Percentiles rank a stretch among this genome's conserved stretches.
These are phyloP conservation scores for Typha latifolia DNA, from an alignment of 176 grass and related monocot species.

Conservation along the genomic window DNA sequence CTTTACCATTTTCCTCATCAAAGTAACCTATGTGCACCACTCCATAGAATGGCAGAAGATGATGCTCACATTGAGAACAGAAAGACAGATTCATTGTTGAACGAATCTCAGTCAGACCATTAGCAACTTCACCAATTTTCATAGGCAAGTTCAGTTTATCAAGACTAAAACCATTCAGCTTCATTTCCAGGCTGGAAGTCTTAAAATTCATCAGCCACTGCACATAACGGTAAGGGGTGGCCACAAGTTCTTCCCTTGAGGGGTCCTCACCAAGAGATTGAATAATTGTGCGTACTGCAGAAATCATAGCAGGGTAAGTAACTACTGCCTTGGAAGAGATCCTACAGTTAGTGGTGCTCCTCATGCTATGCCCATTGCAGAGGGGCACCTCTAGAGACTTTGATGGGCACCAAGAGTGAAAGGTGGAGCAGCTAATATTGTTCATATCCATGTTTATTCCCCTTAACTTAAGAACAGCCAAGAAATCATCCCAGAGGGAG, in stretches of 20 bases:
- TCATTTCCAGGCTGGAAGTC: conserved; percentile 40
- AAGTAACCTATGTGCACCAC: conserved; percentile 73
- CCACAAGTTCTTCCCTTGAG: conserved; percentile 62
- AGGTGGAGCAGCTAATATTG: conserved; percentile 15
- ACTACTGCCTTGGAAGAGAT: conserved; percentile 17
- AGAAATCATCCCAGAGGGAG: conserved; percentile 75
- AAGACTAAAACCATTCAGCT: conserved; percentile 34
- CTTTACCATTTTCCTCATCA: conserved; percentile 19
- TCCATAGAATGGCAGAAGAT: conserved; percentile 88
- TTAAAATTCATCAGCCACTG: conserved; percentile 88
- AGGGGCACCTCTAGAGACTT: conserved; percentile 29
- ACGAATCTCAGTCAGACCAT: conserved; percentile 32
- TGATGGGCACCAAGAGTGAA: conserved; percentile 65
- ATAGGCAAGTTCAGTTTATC: conserved; percentile 16
- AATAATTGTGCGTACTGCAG: conserved; percentile 56
- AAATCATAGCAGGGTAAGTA: conserved; percentile 53
- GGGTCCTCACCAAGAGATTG: conserved; percentile 72
- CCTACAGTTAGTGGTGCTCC: conserved; percentile 23
- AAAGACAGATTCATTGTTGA: conserved; percentile 66
- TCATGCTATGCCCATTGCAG: conserved; percentile 34
- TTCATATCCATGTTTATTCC: conserved; percentile 36
- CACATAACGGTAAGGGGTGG: conserved; percentile 62
- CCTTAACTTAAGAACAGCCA: conserved; percentile 58
- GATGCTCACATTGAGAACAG: conserved; percentile 88
- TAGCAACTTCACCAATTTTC: conserved; percentile 19